phyloP scores from a whole-genome alignment of 495 filamentous ascomycete species.

The Penicillium turbatum region DNA sequence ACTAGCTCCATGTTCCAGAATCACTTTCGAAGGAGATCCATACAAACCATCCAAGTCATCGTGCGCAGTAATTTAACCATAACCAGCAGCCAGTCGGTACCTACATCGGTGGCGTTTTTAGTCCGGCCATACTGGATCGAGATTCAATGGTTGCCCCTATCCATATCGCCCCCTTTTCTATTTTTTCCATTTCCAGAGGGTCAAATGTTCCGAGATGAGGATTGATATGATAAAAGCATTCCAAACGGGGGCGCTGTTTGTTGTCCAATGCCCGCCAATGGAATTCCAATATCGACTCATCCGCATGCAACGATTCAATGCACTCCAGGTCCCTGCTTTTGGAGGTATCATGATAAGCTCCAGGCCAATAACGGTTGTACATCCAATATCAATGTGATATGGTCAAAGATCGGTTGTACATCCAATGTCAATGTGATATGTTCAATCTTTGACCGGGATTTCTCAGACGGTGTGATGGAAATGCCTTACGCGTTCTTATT shows the following conservation, averaged over 20 bases:
- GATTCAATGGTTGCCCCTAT: slow-evolving; percentile 11
- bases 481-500: slow-evolving; percentile 5
- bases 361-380: slow-evolving; percentile 13
- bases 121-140: slow-evolving; percentile 11
- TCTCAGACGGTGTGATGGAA: slow-evolving; percentile 2
- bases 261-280: slow-evolving; percentile 4
- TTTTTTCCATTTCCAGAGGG: slow-evolving; percentile 5
- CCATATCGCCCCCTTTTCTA: slow-evolving; percentile 1
- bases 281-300: not conserved
- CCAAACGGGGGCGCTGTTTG: slow-evolving; percentile 14
- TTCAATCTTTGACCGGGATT: slow-evolving; percentile 18
- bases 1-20: not conserved
- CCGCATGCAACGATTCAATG: slow-evolving; percentile 15
- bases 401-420: slow-evolving; percentile 13
- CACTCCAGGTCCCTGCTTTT: slow-evolving; percentile 3
- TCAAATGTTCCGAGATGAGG: slow-evolving; percentile 15
- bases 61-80: slow-evolving; percentile 6
- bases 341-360: slow-evolving; percentile 17
- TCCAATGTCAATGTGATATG: slow-evolving; percentile 24
- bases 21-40: not conserved
- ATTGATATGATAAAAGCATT: slow-evolving; percentile 22
- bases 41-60: not conserved
- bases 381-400: slow-evolving; percentile 22
- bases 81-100: slow-evolving; percentile 15
- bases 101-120: slow-evolving; percentile 32